A percentile compares a stretch with the other conserved stretches of the same genome.
phyloP scores from a whole-genome alignment of 2,329 filamentous ascomycete species.

The Colletotrichum tofieldiae region DNA sequence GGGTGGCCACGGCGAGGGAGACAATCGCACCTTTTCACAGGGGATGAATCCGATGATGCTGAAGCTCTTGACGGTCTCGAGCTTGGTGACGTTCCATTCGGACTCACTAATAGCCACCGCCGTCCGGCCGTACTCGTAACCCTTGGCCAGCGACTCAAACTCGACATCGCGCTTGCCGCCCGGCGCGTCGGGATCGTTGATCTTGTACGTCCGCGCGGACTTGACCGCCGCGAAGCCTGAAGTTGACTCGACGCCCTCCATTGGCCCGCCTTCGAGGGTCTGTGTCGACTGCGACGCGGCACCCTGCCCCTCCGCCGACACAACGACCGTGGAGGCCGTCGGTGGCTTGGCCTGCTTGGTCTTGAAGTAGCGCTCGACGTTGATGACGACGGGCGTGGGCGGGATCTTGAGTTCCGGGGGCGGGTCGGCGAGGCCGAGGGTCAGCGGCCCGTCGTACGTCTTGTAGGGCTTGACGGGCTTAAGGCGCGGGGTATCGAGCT shows the following conservation, averaged over 20 bases:
- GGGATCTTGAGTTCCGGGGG: conserved; percentile 65
- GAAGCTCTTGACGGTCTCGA: conserved; percentile 82
- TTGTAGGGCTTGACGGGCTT: conserved; percentile 84
- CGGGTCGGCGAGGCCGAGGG: conserved; percentile 76
- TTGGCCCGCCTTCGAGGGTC: conserved; percentile 63
- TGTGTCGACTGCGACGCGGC: conserved; percentile 65
- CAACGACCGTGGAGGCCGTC: conserved; percentile 83
- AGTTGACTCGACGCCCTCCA: conserved; percentile 64
- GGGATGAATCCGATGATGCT: conserved; percentile 91
- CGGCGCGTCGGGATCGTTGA: conserved; percentile 81
- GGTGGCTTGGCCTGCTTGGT: conserved; percentile 83
- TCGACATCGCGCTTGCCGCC: conserved; percentile 88
- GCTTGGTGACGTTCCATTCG: conserved; percentile 89
- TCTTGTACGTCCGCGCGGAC: conserved; percentile 83
- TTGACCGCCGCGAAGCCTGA: conserved; percentile 78
- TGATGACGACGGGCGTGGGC: conserved; percentile 83
- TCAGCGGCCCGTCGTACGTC: conserved; percentile 84
- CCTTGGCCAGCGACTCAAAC: conserved; percentile 88
- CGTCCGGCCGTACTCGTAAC: conserved; percentile 93
- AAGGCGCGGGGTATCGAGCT: conserved; percentile 82
- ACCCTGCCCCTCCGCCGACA: conserved; percentile 64
- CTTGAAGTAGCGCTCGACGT: conserved; percentile 92
- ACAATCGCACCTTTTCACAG: conserved; percentile 71
- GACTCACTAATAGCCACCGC: conserved; percentile 90
- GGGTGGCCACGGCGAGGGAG: neutral